These are phyloP conservation scores for Candida insectorum DNA, from an alignment of 805 yeast species.

Conservation along the genomic window DNA sequence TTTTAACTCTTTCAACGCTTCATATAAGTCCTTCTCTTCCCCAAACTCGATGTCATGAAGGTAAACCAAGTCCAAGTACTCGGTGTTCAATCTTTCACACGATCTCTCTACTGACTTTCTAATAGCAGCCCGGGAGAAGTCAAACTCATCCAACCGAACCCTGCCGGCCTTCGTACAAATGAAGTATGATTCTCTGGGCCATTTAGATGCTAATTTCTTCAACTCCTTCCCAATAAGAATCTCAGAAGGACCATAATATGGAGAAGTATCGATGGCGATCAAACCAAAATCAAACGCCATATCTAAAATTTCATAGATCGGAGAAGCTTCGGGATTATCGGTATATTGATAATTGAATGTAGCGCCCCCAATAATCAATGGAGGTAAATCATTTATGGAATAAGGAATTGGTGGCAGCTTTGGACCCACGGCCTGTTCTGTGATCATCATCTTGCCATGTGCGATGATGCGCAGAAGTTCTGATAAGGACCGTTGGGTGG, in stretches of 20 bases:
- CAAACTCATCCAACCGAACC: constrained; percentile 62
- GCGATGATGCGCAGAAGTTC: no score
- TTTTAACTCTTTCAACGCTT: constrained; percentile 61
- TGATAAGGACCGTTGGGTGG: no score
- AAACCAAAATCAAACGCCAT: constrained; percentile 66
- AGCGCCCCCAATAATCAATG: constrained; percentile 82
- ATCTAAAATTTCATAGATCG: constrained; percentile 54
- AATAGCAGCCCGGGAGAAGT: constrained; percentile 63
- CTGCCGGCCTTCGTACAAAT: constrained; percentile 89
- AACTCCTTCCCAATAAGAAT: constrained; percentile 67
- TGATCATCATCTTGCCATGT: not conserved
- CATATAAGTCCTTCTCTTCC: constrained; percentile 47
- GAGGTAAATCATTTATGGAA: constrained; percentile 41
- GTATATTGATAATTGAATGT: constrained; percentile 80
- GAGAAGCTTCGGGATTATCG: constrained; percentile 59
- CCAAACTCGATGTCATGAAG: constrained; percentile 90
- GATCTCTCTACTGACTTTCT: constrained; percentile 65
- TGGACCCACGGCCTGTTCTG: constrained; percentile 17
- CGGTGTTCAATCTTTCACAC: constrained; percentile 59
- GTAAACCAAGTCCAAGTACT: constrained; percentile 76
- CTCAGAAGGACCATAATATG: constrained; percentile 91
- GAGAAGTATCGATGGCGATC: constrained; percentile 84
- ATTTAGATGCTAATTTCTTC: constrained; percentile 14
- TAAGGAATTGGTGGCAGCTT: constrained; percentile 17
- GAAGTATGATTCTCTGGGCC: constrained; percentile 60